These are phyloP conservation scores for Candida glaebosa DNA, from an alignment of 805 yeast species.

Conservation along the genomic window DNA sequence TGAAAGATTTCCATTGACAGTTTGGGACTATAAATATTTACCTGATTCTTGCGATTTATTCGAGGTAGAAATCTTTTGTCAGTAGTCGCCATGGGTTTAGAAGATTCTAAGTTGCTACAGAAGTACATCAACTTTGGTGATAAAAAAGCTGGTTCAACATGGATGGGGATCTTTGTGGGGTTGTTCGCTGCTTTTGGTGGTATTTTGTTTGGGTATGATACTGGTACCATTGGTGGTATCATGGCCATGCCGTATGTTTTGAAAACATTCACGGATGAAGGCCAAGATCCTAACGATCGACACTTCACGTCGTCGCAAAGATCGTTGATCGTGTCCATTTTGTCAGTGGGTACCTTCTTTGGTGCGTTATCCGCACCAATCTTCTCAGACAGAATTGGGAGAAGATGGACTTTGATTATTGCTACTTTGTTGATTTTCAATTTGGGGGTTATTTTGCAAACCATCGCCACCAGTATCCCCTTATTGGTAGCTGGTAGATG, in stretches of 20 bases:
- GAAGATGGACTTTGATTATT: constrained; percentile 35
- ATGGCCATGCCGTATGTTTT: constrained; percentile 37
- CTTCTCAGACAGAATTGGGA: constrained; percentile 35
- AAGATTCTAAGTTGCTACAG: constrained; percentile 28
- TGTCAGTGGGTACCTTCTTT: constrained; percentile 41
- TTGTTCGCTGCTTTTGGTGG: constrained; percentile 42
- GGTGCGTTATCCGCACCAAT: constrained; percentile 38
- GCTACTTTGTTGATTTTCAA: constrained; percentile 33
- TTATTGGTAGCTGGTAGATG: constrained; percentile 38
- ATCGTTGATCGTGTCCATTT: constrained; percentile 23
- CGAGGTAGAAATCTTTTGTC: too few relatives aligned
- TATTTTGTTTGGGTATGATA: constrained; percentile 40
- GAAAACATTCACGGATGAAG: constrained; percentile 15
- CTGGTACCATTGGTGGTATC: constrained; percentile 42
- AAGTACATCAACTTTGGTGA: constrained; percentile 43
- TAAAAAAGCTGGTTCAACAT: constrained; percentile 43
- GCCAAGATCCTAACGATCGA: constrained; percentile 10
- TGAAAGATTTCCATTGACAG: background rate
- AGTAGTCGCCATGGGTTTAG: constrained; percentile 32
- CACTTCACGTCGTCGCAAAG: constrained; percentile 18
- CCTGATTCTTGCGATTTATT: background rate
- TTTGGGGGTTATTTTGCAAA: constrained; percentile 37
- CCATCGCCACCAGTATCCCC: constrained; percentile 31
- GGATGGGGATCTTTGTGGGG: constrained; percentile 39
- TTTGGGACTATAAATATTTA: background rate